phyloP scores from a whole-genome alignment of 148 eudicot genomes.

The Chenopodium album region DNA sequence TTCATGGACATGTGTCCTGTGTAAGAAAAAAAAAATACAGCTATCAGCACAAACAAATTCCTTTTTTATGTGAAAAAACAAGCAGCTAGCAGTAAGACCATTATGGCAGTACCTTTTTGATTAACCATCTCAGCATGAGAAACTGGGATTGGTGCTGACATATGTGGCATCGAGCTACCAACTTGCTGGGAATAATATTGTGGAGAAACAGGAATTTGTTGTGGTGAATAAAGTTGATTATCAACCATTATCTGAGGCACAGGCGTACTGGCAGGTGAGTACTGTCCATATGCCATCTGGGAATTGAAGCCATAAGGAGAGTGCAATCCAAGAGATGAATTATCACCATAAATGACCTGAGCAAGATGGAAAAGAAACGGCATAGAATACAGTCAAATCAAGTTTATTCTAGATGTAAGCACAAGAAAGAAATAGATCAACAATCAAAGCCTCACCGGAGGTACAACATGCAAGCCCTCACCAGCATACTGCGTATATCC shows the following conservation, averaged over 20 bases:
- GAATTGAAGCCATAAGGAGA: constrained; percentile 76
- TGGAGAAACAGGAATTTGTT: constrained; percentile 76
- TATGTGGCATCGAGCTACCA: constrained; percentile 72
- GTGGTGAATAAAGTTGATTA: constrained; percentile 79
- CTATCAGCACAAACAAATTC: constrained; percentile 32
- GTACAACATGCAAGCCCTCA: constrained; percentile 78
- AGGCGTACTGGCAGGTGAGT: constrained; percentile 79
- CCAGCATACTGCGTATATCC: constrained; percentile 75
- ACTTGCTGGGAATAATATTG: constrained; percentile 69
- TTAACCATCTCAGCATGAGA: constrained; percentile 69
- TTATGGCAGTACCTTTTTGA: constrained; percentile 44
- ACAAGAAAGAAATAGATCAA: background rate
- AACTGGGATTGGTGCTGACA: constrained; percentile 53
- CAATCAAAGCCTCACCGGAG: constrained; percentile 64
- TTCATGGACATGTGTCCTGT: constrained; percentile 61
- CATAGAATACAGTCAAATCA: background rate
- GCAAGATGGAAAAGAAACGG: constrained; percentile 17
- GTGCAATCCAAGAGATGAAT: constrained; percentile 66
- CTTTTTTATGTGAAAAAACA: constrained; percentile 6
- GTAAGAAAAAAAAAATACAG: constrained; percentile 36
- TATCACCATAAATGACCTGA: constrained; percentile 76
- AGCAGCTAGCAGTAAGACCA: background rate
- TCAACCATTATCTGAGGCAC: constrained; percentile 82
- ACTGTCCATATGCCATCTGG: constrained; percentile 92
- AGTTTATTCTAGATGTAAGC: background rate